Evolutionary conservation across 176 grass and related monocot genomes (phyloP), one percentile per base, ranked within the genome.

Genomic region (Oryza meridionalis): DNA sequence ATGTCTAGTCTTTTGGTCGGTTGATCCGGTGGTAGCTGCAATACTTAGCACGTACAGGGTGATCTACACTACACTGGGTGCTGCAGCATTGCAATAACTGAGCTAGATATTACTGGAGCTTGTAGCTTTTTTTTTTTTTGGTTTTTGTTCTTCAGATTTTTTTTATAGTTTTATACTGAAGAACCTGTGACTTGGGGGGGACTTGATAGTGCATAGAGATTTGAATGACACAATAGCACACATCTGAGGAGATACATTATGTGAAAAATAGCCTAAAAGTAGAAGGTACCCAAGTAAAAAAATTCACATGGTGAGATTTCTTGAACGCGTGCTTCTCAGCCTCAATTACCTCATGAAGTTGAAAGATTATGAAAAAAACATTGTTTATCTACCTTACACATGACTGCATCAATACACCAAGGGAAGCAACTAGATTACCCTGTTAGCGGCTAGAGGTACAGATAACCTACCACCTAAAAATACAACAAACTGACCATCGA

Each of bases 401-500:
- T 11, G n/a, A 14, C 64, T 46, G 47, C 45, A 43, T 58, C 47
- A 31, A 65, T 22, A 17, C 15, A 29, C n/a, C 14, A 17, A 68
- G 14, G 21, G 9, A 45, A 42, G 21, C 26, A 73, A 49, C 19
- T 6, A 42, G 11, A 50, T 24, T 37, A 2, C 3, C n/a, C 9
- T 80, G 68, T 49, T 80, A 43, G 11, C 50, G 7, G 58, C 64
- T 31, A 15, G 14, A 69, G n/a, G 43, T 29, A 55, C 63, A 61
- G 40, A 77, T 27, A 38, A 11, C 14, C 59, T 80, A 63, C 69
- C 9, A 31, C 43, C 44, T 74, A 75, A 26, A 19, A 14, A 67
- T 15, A 50, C 82, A 69, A 43, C 29, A 67, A 47, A 84, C 49
- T 35, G 67, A 67, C 42, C 55, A 14, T 55, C 76, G 43, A 74